Evolutionary conservation across 179 eudicot species (phyloP), one percentile per base, ranked within the genome.

Genomic region (Spergularia azorica): DNA sequence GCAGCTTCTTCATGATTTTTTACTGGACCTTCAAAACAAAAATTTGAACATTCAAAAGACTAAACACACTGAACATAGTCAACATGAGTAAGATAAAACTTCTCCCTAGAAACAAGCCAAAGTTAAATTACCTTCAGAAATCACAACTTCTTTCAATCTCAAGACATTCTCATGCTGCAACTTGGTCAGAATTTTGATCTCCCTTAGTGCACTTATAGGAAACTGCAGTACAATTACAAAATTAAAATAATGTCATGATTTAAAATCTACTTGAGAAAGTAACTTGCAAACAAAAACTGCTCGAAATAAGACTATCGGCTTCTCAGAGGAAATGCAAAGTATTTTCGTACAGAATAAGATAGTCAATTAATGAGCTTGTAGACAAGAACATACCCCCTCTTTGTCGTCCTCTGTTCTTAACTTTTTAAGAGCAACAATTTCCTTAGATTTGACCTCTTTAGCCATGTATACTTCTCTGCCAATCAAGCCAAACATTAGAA

Each of bases 401-500:
- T 78, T 78, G 43, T 70, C 73, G 16, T 78, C 61, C 57, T 82
- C 82, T 58, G 61, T 82, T 70, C 63, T 62, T 56, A 82, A 62
- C 64, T 62, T 78, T 56, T 82, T 82, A 69, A 82, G 59, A 78
- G 84, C 84, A 55, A 82, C 84, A 58, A 71, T 48, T 63, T 82
- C 79, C 43, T 82, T 82, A 15, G 79, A 74, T 68, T 11, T 48
- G 64, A 82, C 56, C 58, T 82, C 84, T 75, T 82, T 82, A 69
- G 79, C 84, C 84, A 78, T 82, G 79, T 78, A 82, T 56, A 82
- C 84, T 72, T 82, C 79, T 60, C 84, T 82, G 84, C 46, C 75
- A 81, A 67, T 62, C 75, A 62, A 77, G 69, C 41, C 54, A 63
- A 74, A 55, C n/a, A 16, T 52, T 26, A 26, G 32, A 26, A 20